phyloP scores from a whole-genome alignment of 495 filamentous ascomycete species.

The Podospora bellae-mahoneyi region DNA sequence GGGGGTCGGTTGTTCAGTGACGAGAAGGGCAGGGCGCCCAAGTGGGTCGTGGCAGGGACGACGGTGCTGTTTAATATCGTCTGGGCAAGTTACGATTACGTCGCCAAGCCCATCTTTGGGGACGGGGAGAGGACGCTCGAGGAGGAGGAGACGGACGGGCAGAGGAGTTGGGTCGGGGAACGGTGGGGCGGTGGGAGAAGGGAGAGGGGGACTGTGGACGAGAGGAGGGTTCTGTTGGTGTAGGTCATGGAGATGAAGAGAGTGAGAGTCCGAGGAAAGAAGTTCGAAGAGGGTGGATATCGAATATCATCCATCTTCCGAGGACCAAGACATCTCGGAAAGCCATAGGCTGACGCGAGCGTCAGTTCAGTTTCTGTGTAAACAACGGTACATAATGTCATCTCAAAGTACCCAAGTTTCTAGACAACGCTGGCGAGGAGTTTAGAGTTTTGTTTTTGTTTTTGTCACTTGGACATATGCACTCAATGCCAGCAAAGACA shows the following conservation, averaged over 20 bases:
- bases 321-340: too few relatives aligned
- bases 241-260: neutral
- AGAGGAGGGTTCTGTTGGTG: constrained; percentile 23
- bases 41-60: constrained; percentile 56
- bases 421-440: neutral
- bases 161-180: neutral
- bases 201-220: constrained; percentile 24
- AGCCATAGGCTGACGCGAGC: too few relatives aligned
- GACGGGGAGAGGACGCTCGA: constrained; percentile 77
- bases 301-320: too few relatives aligned
- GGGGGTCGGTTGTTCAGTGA: constrained; percentile 50
- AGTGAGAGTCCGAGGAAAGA: neutral
- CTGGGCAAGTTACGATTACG: constrained; percentile 73
- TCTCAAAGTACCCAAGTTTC: too few relatives aligned
- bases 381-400: too few relatives aligned
- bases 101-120: constrained; percentile 68
- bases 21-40: constrained; percentile 60
- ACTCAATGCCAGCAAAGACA: neutral
- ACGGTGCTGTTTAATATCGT: constrained; percentile 50
- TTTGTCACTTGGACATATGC: neutral
- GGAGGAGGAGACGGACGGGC: constrained; percentile 24
- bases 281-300: neutral
- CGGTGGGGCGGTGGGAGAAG: constrained; percentile 8
- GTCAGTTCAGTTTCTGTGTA: too few relatives aligned
- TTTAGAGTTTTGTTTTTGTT: neutral